Conservation (phyloP, 257 asterid species). For the Ballota nigra region DNA sequence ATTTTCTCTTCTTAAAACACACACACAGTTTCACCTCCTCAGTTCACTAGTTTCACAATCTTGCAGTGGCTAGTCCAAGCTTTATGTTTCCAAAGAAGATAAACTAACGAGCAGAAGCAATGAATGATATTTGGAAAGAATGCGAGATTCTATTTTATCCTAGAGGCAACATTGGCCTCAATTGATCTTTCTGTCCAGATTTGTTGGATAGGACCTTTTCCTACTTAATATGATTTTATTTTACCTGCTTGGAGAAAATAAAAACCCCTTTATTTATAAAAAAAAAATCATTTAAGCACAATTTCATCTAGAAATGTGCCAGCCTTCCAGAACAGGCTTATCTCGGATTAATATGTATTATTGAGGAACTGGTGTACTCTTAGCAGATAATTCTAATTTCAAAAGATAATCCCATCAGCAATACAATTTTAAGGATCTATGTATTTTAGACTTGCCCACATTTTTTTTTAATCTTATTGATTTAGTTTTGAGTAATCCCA, state of each 20-base stretch:
- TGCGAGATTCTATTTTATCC: background rate
- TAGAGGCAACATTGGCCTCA: background rate
- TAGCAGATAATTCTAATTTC: background rate
- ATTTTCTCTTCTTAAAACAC: background rate
- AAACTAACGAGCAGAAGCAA: background rate
- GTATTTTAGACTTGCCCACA: background rate
- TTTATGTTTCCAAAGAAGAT: background rate
- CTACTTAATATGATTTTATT: background rate
- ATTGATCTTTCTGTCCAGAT: background rate
- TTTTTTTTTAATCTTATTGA: background rate
- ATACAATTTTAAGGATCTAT: background rate
- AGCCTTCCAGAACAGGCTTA: conserved; percentile 3
- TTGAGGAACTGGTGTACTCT: background rate
- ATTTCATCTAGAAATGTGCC: background rate
- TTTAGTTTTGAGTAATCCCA: background rate
- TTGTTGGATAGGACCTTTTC: background rate
- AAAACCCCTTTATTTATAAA: background rate
- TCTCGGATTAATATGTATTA: background rate
- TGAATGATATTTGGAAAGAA: background rate
- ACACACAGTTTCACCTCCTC: background rate
- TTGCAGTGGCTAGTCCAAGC: background rate
- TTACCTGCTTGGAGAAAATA: background rate
- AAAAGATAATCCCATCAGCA: background rate
- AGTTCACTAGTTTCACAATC: background rate
- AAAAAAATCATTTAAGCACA: background rate